Percentiles rank a stretch among this genome's conserved stretches.
phyloP scores from a whole-genome alignment of 2,329 filamentous ascomycete genomes.

The Fusarium coicis region DNA sequence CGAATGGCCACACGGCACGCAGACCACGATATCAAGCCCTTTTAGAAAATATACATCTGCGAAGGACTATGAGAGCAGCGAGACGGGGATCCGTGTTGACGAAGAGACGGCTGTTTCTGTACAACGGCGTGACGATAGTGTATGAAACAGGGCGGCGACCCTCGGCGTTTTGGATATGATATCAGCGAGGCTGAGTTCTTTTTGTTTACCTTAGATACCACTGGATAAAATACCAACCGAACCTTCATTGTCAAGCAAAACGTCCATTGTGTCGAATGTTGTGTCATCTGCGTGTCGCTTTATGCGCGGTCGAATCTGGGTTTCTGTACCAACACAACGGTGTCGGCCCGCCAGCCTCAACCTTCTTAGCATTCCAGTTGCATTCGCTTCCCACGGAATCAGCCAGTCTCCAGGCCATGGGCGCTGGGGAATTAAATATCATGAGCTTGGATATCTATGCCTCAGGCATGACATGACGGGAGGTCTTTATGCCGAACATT shows the following conservation, averaged over 20 bases:
- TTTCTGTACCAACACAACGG: not conserved
- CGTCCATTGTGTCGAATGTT: not conserved
- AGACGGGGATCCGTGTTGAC: constrained; percentile 21
- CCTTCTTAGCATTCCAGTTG: not conserved
- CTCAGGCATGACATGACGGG: constrained; percentile 6
- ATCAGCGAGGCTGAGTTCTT: not conserved
- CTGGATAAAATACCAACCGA: constrained; percentile 6
- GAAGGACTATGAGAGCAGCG: constrained; percentile 21
- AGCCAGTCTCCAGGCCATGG: not conserved
- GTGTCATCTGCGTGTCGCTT: not conserved
- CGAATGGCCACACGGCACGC: constrained; percentile 26
- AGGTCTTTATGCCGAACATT: constrained; percentile 22
- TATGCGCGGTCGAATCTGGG: not conserved
- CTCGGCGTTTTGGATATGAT: constrained; percentile 23
- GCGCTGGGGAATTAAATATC: constrained; percentile 5
- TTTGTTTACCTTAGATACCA: constrained; percentile 29
- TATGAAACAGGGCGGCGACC: constrained; percentile 30
- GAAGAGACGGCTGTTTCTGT: constrained; percentile 25
- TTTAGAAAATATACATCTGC: constrained; percentile 32
- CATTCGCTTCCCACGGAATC: not conserved
- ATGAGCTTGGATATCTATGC: not conserved
- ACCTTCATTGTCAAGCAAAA: not conserved
- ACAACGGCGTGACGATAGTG: constrained; percentile 18
- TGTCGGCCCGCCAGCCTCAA: constrained; percentile 10
- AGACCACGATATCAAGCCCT: constrained; percentile 28